Evolutionary conservation across 164 flowering plant species (phyloP), one percentile per base, ranked within the genome.

Genomic region (Piper longum): DNA sequence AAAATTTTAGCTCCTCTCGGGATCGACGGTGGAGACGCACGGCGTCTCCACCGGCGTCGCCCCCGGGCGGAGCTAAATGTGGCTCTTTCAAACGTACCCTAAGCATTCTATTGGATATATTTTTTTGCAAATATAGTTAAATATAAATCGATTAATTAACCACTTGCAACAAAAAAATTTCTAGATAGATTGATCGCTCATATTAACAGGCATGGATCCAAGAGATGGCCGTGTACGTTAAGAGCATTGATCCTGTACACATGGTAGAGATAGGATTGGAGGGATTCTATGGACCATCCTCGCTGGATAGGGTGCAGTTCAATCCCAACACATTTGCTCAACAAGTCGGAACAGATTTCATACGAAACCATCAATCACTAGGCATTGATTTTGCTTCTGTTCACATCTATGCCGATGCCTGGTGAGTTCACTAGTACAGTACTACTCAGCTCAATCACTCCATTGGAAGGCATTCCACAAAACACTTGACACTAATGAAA

Each of bases 371-470:
- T 73, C 85, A 75, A 69, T 81, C 75, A 73, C 74, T 84, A 58
- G 98, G 90, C 17, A 74, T 91, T 73, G 98, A 91, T 84, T 91
- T 85, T 72, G 98, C 98, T 43, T 85, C 96, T 14, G 89, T 77
- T 78, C 98, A 91, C 75, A 87, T 85, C 5, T 85, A 88, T 69
- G 73, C 95, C 3, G 98, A 88, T 66, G 78, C 91, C 19, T 91
- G 98, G 96, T 88, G 68, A 73, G 81, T 43, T 18, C 43, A 42
- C 19, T 40, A 41, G 1, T 26, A 26, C 36, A 26, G 36, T 26
- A 26, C 36, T 26, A 26, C 36, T 26, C 36, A 26, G 36, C 36
- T 26, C 36, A 26, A 26, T 26, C 36, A 26, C 36, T 26, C 36
- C 36, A 26, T 26, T 26, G 36, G 36, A 26, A 26, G 36, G 36